These are phyloP conservation scores for Cryptococcus sp. DNA, from an alignment of 1,284 basidiomycete species.

Conservation along the genomic window DNA sequence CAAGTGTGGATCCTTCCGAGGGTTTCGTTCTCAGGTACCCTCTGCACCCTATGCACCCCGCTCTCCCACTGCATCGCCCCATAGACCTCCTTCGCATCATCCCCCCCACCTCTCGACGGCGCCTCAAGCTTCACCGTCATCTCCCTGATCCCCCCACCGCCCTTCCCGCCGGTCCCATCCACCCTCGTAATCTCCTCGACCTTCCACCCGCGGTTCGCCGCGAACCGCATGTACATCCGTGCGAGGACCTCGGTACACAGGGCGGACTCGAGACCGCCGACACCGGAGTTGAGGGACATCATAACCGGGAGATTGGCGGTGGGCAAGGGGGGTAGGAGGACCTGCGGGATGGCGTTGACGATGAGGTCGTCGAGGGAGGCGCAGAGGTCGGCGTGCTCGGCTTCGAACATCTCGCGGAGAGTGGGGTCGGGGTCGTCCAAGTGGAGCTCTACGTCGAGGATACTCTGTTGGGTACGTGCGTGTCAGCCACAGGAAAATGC, in stretches of 20 bases:
- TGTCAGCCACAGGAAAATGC: background rate
- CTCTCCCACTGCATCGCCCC: conserved; percentile 82
- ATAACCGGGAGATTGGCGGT: conserved; percentile 70
- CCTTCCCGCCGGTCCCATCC: conserved; percentile 54
- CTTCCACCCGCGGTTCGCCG: conserved; percentile 53
- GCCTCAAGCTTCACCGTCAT: conserved; percentile 59
- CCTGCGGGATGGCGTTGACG: conserved; percentile 60
- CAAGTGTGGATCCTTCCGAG: conserved; percentile 88
- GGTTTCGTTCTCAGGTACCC: conserved; percentile 85
- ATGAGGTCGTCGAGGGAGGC: conserved; percentile 56
- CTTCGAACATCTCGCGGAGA: conserved; percentile 69
- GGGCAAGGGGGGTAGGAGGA: conserved; percentile 68
- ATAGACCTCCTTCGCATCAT: conserved; percentile 70
- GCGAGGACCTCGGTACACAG: conserved; percentile 77
- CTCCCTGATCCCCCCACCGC: conserved; percentile 72
- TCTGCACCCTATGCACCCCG: conserved; percentile 92
- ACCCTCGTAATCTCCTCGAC: conserved; percentile 44
- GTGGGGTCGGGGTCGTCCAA: conserved; percentile 71
- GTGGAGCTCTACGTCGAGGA: conserved; percentile 62
- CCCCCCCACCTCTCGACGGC: conserved; percentile 36
- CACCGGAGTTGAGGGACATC: conserved; percentile 87
- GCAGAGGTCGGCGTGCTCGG: conserved; percentile 63
- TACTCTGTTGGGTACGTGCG: conserved; percentile 52
- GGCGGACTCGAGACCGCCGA: conserved; percentile 84
- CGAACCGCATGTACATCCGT: conserved; percentile 77